Evolutionary conservation across 2,329 filamentous ascomycete genomes (phyloP), one percentile per base, ranked within the genome.

Genomic region (Mycosphaerella sp.): DNA sequence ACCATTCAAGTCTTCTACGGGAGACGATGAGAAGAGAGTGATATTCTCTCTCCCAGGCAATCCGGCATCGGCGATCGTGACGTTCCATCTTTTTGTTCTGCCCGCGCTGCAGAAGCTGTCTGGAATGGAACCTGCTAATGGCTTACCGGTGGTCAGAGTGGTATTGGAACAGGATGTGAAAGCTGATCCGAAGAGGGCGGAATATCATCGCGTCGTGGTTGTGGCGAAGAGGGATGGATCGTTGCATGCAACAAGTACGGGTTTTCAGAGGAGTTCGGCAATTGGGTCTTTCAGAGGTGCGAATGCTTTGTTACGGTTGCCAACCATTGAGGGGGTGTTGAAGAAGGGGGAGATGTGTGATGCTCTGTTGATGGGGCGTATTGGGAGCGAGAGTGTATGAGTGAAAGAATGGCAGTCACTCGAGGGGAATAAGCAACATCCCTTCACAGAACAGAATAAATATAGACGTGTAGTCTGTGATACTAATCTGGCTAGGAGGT

Each of bases 21-120:
- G 83, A 17, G 74, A 80, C 40, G 78, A 83, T 44, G 71, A 81
- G n/a, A 74, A 74, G 1, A 90, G 87, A 67, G 78, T 85, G 54
- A 82, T 98, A 60, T 98, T 98, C 73, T 88, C 89, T 0, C 78
- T 98, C 0, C 93, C 93, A 0, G 93, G 93, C 0, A 98, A 98
- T 68, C 93, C 93, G 0, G 93, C 92, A 1, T 93, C 87, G 2
- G 92, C 93, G 0, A 78, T 96, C 2, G 93, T 97, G 8, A 95
- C 92, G 0, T 89, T 95, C 65, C 88, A 97, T 66, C 80, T 98
- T 1, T 97, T 98, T 70, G 90, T 97, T 7, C 77, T 98, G 9
- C 93, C 93, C 0, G 84, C 87, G 0, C 73, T 98, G 55, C 89
- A 95, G 66, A 83, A 86, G 61, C 78, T 87, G 62, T 79, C 83